These are phyloP conservation scores for Domatiomyces catenatus DNA, from an alignment of 2,329 filamentous ascomycete species.

Conservation along the genomic window DNA sequence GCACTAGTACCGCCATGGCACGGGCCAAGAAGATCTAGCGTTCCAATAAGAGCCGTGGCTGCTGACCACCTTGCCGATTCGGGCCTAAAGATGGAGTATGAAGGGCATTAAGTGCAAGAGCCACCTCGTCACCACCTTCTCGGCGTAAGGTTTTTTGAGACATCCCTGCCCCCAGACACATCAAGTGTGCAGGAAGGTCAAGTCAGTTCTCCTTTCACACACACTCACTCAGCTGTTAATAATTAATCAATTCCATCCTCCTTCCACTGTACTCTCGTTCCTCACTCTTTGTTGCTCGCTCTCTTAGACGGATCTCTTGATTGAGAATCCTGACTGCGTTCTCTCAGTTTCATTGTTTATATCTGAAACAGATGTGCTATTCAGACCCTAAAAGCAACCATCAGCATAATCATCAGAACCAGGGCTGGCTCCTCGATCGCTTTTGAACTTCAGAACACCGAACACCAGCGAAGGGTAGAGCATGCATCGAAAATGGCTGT, in stretches of 20 bases:
- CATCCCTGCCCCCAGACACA: slow-evolving; percentile 1
- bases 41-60: not conserved
- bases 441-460: not conserved
- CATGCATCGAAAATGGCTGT: slow-evolving; percentile 16
- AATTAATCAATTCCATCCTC: not conserved
- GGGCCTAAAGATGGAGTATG: not conserved
- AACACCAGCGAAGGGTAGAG: slow-evolving; percentile 1
- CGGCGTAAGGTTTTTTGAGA: not conserved
- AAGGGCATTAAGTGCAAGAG: not conserved
- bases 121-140: not conserved
- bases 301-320: slow-evolving; percentile 14
- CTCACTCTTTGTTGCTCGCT: not conserved
- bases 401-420: slow-evolving; percentile 11
- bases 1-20: not conserved
- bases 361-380: not conserved
- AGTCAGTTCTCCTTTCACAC: not conserved
- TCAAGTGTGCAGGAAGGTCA: not conserved
- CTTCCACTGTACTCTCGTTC: not conserved
- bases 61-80: not conserved
- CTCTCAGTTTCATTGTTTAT: not conserved
- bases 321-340: slow-evolving; percentile 9
- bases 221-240: not conserved
- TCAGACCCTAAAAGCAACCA: slow-evolving; percentile 8
- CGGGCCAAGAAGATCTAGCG: not conserved
- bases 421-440: slow-evolving; percentile 8